Base-by-base conservation (phyloP, 176 grass and related monocot species). In the Stipa capillata region DNA sequence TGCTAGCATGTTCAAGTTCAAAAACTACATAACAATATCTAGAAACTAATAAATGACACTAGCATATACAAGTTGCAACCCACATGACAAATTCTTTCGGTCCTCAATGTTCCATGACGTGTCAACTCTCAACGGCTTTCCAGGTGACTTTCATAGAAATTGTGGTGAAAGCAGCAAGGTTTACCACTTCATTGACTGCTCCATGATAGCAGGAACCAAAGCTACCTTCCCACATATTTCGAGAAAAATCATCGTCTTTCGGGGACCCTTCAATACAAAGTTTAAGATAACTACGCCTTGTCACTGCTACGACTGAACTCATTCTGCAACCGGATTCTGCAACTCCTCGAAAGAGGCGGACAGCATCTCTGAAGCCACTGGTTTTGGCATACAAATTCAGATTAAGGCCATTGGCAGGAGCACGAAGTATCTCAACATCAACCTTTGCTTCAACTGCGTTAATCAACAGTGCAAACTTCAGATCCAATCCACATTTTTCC, bases 401-500 rank as follows among this genome's bases (percentile, higher is more conserved):
- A 73, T 72, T 48, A 72, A 85, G 6, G 35, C 44, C 65, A 24
- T 35, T 33, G 3, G 18, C 33, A 52, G 83, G 74, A 53, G 83
- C 74, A 9, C 20, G 4, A 6, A 85, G 44, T 16, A 79, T 79
- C 55, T 79, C 75, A 63, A 79, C 34, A 20, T 54, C 66, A 53
- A 85, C 35, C 29, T 6, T 43, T 43, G 74, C 55, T 62, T 85
- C 54, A 32, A 85, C 83, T 31, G 83, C 83, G 37, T 13, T 63
- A 0, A 16, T 7, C 34, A 72, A 17, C 56, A 85, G 6, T 0
- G 34, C 42, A 17, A 72, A 85, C 25, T 61, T 79, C 54, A 85
- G 7, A 42, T 85, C 83, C 65, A 72, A 41, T 15, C 54, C 83
- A 63, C 65, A 85, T 44, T 72, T 85, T 1, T 79, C 74, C 4